Conservation (phyloP, 441 rosid genomes). For the Jatropha podagrica region DNA sequence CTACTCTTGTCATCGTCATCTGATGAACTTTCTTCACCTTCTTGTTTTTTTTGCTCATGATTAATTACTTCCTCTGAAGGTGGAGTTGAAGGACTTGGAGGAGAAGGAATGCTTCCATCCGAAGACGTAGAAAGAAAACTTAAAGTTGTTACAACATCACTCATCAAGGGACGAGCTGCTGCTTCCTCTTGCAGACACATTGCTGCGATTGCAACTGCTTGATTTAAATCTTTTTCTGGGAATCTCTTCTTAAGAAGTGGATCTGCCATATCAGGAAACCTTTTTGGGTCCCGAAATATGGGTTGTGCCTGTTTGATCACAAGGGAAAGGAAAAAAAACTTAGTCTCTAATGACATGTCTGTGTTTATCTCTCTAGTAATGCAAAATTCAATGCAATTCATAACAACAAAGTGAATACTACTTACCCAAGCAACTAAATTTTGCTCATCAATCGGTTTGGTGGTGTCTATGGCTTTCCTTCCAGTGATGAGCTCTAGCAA, state of each 20-base stretch:
- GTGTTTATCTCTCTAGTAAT: no score
- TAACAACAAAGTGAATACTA: neutral
- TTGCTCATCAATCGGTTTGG: slow-evolving; percentile 73
- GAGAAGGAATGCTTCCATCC: slow-evolving; percentile 14
- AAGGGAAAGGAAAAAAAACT: no score
- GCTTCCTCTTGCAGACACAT: slow-evolving; percentile 96
- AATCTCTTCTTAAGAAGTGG: slow-evolving; percentile 49
- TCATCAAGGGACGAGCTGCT: slow-evolving; percentile 77
- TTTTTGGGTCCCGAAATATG: slow-evolving; percentile 73
- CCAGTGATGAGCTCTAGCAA: slow-evolving; percentile 86
- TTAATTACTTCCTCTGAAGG: slow-evolving; percentile 24
- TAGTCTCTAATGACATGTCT: no score
- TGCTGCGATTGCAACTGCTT: slow-evolving; percentile 90
- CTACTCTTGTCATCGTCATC: slow-evolving; percentile 12
- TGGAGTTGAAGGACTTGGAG: slow-evolving; percentile 29
- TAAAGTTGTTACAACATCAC: slow-evolving; percentile 74
- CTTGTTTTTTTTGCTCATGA: slow-evolving; percentile 4
- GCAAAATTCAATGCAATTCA: neutral
- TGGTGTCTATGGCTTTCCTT: slow-evolving; percentile 70
- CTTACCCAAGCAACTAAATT: slow-evolving; percentile 91
- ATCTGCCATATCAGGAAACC: slow-evolving; percentile 85
- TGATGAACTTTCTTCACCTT: slow-evolving; percentile 18
- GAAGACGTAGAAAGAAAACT: slow-evolving; percentile 54
- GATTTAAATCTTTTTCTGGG: slow-evolving; percentile 76
- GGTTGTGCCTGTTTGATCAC: slow-evolving; percentile 64